Evolutionary conservation across 1,284 basidiomycete genomes (phyloP).

Genomic region (Ustilago trichophora): DNA sequence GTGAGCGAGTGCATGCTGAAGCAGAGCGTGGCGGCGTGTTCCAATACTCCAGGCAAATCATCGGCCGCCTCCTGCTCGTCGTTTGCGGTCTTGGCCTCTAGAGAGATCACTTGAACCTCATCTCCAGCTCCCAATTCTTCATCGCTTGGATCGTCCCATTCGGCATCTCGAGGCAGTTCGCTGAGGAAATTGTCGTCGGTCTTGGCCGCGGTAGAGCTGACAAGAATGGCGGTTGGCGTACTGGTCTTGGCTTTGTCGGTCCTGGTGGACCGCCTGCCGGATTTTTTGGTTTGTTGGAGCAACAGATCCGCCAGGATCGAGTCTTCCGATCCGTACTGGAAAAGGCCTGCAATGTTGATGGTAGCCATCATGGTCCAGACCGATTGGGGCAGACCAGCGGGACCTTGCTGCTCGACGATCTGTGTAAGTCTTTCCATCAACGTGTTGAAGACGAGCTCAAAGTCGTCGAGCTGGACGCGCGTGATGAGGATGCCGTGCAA

Average conservation of each 20-base stretch:
- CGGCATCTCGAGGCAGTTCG: slow-evolving; percentile 35
- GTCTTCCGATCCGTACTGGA: slow-evolving; percentile 86
- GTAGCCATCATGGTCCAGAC: slow-evolving; percentile 96
- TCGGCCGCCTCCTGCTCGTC: slow-evolving; percentile 44
- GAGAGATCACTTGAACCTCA: slow-evolving; percentile 69
- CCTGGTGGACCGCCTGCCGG: slow-evolving; percentile 34
- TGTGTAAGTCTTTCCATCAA: slow-evolving; percentile 79
- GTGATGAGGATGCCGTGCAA: slow-evolving; percentile 96
- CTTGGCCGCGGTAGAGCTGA: slow-evolving; percentile 50
- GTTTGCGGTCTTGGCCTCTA: slow-evolving; percentile 35
- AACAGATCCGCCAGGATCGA: slow-evolving; percentile 72
- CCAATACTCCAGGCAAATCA: slow-evolving; percentile 74
- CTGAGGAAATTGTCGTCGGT: slow-evolving; percentile 36
- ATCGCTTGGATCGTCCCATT: slow-evolving; percentile 41
- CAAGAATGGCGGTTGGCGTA: slow-evolving; percentile 42
- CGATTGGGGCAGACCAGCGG: slow-evolving; percentile 70
- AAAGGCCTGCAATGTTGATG: slow-evolving; percentile 80
- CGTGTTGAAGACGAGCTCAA: slow-evolving; percentile 79
- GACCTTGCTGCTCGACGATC: slow-evolving; percentile 17
- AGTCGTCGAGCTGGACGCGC: slow-evolving; percentile 90
- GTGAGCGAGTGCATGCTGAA: slow-evolving; percentile 81
- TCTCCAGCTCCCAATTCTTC: slow-evolving; percentile 62
- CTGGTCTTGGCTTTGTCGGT: slow-evolving; percentile 68
- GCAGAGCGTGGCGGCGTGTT: slow-evolving; percentile 78
- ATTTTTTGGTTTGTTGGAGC: slow-evolving; percentile 22